Evolutionary conservation across 108 stramenopile species (phyloP).

Genomic region (Parmales sp.): DNA sequence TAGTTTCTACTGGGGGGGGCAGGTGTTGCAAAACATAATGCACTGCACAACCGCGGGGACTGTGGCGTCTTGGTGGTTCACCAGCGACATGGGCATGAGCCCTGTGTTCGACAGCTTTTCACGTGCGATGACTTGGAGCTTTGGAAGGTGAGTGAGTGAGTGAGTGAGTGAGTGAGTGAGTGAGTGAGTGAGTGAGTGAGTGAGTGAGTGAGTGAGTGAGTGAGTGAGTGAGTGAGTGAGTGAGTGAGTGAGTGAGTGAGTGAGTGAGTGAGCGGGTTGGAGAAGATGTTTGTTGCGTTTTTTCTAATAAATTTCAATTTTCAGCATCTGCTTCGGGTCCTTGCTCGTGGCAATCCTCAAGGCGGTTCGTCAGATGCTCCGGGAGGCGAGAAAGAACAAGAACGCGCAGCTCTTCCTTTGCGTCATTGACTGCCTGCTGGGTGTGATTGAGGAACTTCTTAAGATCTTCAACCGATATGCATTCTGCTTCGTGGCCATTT

Average conservation of each 20-base stretch:
- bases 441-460: constrained; percentile 13
- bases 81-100: background rate
- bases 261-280: background rate
- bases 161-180: too few relatives aligned
- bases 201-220: too few relatives aligned
- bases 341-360: constrained; percentile 69
- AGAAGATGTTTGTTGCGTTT: background rate
- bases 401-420: constrained; percentile 6
- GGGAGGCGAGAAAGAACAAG: constrained; percentile 17
- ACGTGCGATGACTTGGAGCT: constrained; percentile 13
- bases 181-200: too few relatives aligned
- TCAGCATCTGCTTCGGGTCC: constrained; percentile 80
- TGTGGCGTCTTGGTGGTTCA: constrained; percentile 27
- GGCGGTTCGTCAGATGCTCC: constrained; percentile 39
- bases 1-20: constrained; percentile 17
- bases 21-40: constrained; percentile 13
- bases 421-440: constrained; percentile 9
- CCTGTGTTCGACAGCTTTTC: constrained; percentile 17
- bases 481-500: constrained; percentile 18
- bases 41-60: constrained; percentile 13
- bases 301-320: constrained; percentile 30
- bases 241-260: too few relatives aligned
- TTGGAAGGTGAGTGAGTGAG: too few relatives aligned
- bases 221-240: too few relatives aligned
- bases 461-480: constrained; percentile 22